Evolutionary conservation across 768 basidiomycete species (phyloP).

Genomic region (Amanita jacksonii): DNA sequence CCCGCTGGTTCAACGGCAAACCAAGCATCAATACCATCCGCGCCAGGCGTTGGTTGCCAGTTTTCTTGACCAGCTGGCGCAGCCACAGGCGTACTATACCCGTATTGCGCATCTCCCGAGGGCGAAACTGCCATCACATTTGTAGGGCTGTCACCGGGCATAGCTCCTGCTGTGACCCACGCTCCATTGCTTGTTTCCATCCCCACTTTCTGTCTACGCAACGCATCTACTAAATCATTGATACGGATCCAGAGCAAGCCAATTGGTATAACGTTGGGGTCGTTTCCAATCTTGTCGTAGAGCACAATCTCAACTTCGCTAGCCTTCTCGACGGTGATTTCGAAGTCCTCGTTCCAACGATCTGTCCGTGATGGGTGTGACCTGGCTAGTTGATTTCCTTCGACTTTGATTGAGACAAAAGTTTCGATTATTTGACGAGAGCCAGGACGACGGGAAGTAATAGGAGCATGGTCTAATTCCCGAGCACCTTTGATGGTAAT

Average conservation of each 20-base stretch:
- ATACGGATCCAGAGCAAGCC: slow-evolving; percentile 94
- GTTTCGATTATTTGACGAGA: slow-evolving; percentile 80
- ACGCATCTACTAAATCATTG: slow-evolving; percentile 87
- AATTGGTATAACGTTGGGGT: slow-evolving; percentile 77
- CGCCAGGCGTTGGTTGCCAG: slow-evolving; percentile 19
- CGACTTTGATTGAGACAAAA: slow-evolving; percentile 88
- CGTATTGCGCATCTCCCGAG: slow-evolving; percentile 36
- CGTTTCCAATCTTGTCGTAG: slow-evolving; percentile 84
- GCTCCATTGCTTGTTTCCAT: slow-evolving; percentile 80
- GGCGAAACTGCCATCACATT: slow-evolving; percentile 20
- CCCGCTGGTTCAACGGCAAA: slow-evolving; percentile 98
- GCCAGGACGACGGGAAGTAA: slow-evolving; percentile 60
- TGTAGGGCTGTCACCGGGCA: slow-evolving; percentile 54
- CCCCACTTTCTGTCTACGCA: slow-evolving; percentile 85
- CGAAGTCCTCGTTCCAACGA: slow-evolving; percentile 97
- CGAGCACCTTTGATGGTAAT: slow-evolving; percentile 85
- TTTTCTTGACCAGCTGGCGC: slow-evolving; percentile 16
- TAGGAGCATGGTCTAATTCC: slow-evolving; percentile 91
- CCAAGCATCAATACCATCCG: slow-evolving; percentile 92
- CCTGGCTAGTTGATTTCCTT: slow-evolving; percentile 86
- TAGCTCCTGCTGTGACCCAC: slow-evolving; percentile 93
- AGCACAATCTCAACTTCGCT: slow-evolving; percentile 97
- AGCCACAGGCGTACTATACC: slow-evolving; percentile 30
- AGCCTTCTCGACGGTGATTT: slow-evolving; percentile 93
- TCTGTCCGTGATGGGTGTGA: slow-evolving; percentile 92